phyloP scores from a whole-genome alignment of 148 eudicot genomes.

The Fagopyrum tataricum region DNA sequence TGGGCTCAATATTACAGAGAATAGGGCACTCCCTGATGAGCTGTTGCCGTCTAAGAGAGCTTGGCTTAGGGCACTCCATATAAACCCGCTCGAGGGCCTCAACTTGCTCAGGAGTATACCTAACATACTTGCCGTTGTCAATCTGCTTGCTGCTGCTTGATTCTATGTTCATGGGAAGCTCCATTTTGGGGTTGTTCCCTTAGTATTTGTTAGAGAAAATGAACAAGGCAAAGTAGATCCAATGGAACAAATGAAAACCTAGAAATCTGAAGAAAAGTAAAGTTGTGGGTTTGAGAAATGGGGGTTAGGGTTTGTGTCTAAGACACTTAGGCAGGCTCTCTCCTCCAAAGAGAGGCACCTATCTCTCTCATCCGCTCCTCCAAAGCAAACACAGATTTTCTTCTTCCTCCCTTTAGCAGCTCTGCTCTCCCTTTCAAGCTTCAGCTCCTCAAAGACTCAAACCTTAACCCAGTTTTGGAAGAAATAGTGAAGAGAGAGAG shows the following conservation, averaged over 20 bases:
- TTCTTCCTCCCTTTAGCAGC: background rate
- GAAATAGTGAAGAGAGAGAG: slow-evolving; percentile 2
- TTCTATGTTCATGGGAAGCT: slow-evolving; percentile 15
- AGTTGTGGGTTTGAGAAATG: background rate
- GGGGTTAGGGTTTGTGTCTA: background rate
- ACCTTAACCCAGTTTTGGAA: background rate
- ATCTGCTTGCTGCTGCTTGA: slow-evolving; percentile 14
- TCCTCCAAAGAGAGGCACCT: slow-evolving; percentile 20
- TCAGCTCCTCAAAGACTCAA: background rate
- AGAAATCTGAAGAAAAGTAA: background rate
- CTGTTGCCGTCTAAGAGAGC: slow-evolving; percentile 20
- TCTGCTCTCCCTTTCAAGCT: background rate
- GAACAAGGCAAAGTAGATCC: slow-evolving; percentile 9
- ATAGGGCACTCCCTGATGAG: slow-evolving; percentile 19
- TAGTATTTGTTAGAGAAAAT: background rate
- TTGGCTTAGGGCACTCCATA: slow-evolving; percentile 22
- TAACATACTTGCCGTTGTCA: slow-evolving; percentile 19
- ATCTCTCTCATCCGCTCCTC: slow-evolving; percentile 16
- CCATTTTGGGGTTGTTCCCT: slow-evolving; percentile 4
- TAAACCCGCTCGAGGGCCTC: slow-evolving; percentile 20
- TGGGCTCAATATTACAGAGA: slow-evolving; percentile 21
- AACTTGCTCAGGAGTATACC: slow-evolving; percentile 23
- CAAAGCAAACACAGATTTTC: background rate
- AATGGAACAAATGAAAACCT: slow-evolving; percentile 7
- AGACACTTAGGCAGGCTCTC: slow-evolving; percentile 21